Evolutionary conservation across 192 early-diverging fungal species (phyloP).

Genomic region (Entophlyctis luteolus): DNA sequence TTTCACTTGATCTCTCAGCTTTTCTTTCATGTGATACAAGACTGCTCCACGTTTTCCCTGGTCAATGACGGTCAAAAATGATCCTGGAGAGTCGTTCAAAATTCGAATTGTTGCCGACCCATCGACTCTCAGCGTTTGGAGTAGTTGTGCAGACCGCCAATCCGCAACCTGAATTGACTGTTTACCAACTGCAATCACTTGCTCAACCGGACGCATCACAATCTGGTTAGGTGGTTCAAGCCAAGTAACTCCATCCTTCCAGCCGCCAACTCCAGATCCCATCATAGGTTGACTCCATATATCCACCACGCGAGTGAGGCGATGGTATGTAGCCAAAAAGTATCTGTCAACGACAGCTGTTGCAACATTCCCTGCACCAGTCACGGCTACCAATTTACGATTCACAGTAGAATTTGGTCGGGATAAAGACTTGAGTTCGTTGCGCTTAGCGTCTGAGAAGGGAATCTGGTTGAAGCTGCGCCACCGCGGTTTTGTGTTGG

Average conservation of each 20-base stretch:
- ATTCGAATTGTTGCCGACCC: conserved; percentile 21
- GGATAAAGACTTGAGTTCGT: conserved; percentile 33
- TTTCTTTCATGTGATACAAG: conserved; percentile 42
- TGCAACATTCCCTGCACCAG: conserved; percentile 17
- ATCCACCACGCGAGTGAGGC: conserved; percentile 49
- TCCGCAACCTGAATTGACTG: conserved; percentile 47
- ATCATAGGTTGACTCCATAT: conserved; percentile 48
- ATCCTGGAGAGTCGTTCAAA: conserved; percentile 23
- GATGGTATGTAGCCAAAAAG: conserved; percentile 52
- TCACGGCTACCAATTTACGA: conserved; percentile 53
- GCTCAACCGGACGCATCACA: conserved; percentile 46
- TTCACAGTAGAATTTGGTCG: conserved; percentile 47
- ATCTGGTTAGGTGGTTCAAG: conserved; percentile 42
- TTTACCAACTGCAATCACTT: conserved; percentile 43
- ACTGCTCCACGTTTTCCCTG: conserved; percentile 37
- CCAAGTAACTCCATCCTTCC: conserved; percentile 55
- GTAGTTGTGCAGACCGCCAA: conserved; percentile 44
- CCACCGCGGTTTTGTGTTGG: conserved; percentile 40
- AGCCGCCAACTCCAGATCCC: conserved; percentile 55
- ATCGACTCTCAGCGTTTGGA: conserved; percentile 42
- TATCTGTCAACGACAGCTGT: conserved; percentile 36
- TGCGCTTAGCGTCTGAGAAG: conserved; percentile 45
- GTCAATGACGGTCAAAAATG: conserved; percentile 31
- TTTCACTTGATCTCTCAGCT: neutral
- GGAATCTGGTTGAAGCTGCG: conserved; percentile 58